These are phyloP conservation scores for Malus sieversii DNA, from an alignment of 306 rosid genomes.

Conservation along the genomic window DNA sequence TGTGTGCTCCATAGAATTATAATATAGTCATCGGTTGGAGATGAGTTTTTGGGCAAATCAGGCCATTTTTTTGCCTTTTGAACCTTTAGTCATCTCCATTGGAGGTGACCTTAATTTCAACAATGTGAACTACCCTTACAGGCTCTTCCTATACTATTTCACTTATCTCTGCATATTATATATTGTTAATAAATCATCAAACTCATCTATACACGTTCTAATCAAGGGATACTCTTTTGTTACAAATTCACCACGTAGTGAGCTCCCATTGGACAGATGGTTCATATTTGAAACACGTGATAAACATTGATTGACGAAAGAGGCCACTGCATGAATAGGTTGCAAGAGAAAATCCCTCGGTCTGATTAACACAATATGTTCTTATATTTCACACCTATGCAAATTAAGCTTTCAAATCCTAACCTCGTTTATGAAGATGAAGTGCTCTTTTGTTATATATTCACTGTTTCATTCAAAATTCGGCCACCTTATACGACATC, in stretches of 20 bases:
- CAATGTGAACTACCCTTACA: not conserved
- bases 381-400: not conserved
- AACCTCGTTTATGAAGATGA: not conserved
- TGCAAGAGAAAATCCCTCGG: not conserved
- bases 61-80: no score
- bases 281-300: not conserved
- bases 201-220: no score
- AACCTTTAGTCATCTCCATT: no score
- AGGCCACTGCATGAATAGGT: not conserved
- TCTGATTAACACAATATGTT: not conserved
- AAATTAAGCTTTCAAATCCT: not conserved
- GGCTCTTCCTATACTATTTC: not conserved
- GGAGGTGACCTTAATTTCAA: not conserved
- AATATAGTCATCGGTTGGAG: no score
- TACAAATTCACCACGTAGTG: not conserved
- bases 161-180: not conserved
- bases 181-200: not conserved
- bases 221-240: no score
- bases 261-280: not conserved
- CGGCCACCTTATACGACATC: not conserved
- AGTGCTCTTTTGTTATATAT: not conserved
- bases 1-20: no score
- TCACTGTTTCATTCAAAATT: slow-evolving; percentile 3
- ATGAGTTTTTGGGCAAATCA: no score
- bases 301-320: not conserved